Base-by-base conservation (phyloP, 2,329 filamentous ascomycete genomes). In the Nothomitra cinnamomea region DNA sequence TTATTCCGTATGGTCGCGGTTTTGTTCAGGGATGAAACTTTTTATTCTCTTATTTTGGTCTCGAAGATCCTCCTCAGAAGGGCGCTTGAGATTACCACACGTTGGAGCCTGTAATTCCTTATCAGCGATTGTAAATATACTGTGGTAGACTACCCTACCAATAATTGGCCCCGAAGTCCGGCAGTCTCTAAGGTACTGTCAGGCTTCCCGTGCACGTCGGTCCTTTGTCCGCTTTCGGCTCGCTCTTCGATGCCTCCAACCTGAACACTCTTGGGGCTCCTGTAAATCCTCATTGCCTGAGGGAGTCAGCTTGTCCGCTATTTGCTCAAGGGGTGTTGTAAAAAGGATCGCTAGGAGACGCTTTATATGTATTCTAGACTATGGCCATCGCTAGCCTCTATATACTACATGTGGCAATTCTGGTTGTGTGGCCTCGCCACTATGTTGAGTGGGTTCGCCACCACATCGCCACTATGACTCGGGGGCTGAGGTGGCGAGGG, bases 41-140 rank as follows among this genome's bases (percentile, higher is more conserved):
- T 41, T 41, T n/a, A n/a, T 41, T n/a, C 38, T 41, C 38, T 41
- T 41, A 41, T 41, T 41, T 5, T 25, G 43, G 43, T 28, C 43
- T 28, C 6, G 43, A 25, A 48, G 43, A 25, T 48, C 43, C 28
- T 48, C 21, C n/a, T n/a, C n/a, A 25, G 43, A 28, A 48, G 43
- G 24, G 43, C 43, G 43, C 28, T n/a, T n/a, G n/a, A n/a, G n/a
- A n/a, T n/a, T n/a, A n/a, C n/a, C n/a, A n/a, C n/a, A n/a, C n/a
- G n/a, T n/a, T n/a, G n/a, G n/a, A n/a, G n/a, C n/a, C n/a, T n/a
- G n/a, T n/a, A n/a, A n/a, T n/a, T n/a, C n/a, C n/a, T n/a, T n/a
- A n/a, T n/a, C n/a, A n/a, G n/a, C n/a, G n/a, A n/a, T n/a, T n/a
- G 43, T 48, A 13, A 48, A 48, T 48, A 48, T 28, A 48, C 43